Conservation (phyloP, 306 rosid genomes). For the Prinsepia uniflora region DNA sequence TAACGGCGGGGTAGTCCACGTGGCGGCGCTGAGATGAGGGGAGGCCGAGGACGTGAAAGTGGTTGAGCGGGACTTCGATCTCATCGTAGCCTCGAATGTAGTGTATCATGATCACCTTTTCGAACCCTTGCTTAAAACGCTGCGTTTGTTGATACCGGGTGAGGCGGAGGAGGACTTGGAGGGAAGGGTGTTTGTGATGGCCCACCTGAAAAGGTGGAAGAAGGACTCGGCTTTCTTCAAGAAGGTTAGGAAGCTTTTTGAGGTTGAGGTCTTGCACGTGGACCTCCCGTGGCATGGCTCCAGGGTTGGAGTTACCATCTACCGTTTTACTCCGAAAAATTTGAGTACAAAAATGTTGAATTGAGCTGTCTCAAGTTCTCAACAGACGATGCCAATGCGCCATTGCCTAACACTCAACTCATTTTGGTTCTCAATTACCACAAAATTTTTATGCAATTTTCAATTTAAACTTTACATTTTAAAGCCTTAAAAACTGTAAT, state of each 20-base stretch:
- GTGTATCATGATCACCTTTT: slow-evolving; percentile 83
- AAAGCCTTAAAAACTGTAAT: neutral
- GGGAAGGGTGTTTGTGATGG: slow-evolving; percentile 63
- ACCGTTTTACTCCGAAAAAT: slow-evolving; percentile 48
- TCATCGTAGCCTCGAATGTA: slow-evolving; percentile 75
- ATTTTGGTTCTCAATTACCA: neutral
- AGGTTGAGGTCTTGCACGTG: slow-evolving; percentile 49
- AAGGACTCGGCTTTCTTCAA: slow-evolving; percentile 76
- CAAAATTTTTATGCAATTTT: neutral
- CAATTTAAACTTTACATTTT: neutral
- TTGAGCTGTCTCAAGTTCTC: too few relatives aligned
- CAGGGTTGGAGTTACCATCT: slow-evolving; percentile 64
- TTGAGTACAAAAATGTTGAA: slow-evolving; percentile 4
- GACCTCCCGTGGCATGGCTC: slow-evolving; percentile 54
- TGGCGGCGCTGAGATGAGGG: slow-evolving; percentile 73
- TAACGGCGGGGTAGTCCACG: slow-evolving; percentile 51
- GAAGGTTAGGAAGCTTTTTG: slow-evolving; percentile 68
- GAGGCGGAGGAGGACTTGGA: slow-evolving; percentile 9
- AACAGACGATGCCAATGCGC: neutral
- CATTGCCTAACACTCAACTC: neutral
- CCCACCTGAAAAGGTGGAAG: slow-evolving; percentile 85
- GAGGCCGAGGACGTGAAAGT: slow-evolving; percentile 50
- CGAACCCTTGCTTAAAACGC: slow-evolving; percentile 71
- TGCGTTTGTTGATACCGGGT: slow-evolving; percentile 38
- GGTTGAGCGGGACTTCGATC: slow-evolving; percentile 60